These are phyloP conservation scores for Wickerhamomyces sp. DNA, from an alignment of 1,139 yeast genomes.

Conservation along the genomic window DNA sequence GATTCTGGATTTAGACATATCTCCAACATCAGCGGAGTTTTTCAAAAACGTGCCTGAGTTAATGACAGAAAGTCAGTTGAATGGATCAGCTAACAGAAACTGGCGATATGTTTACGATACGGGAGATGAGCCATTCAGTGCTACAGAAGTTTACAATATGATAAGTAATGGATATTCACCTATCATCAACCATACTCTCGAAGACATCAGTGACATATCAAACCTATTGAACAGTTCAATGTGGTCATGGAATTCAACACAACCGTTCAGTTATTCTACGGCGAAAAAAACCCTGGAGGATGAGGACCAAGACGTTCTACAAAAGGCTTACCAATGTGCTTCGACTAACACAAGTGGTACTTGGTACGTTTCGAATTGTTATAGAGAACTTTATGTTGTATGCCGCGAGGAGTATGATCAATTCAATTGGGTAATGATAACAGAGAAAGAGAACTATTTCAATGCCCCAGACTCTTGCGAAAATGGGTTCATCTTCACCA, in stretches of 20 bases:
- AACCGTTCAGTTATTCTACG: conserved; percentile 36
- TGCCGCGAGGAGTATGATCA: conserved; percentile 46
- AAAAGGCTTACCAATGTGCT: conserved; percentile 60
- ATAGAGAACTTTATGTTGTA: conserved; percentile 43
- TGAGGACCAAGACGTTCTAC: conserved; percentile 14
- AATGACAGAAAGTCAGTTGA: conserved; percentile 15
- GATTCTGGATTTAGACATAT: conserved; percentile 14
- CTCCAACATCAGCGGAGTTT: conserved; percentile 7
- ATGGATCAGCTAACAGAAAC: conserved; percentile 10
- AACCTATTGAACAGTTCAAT: conserved; percentile 33
- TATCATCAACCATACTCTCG: conserved; percentile 41
- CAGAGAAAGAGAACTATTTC: conserved; percentile 43
- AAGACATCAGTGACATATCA: conserved; percentile 26
- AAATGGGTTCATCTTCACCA: conserved; percentile 42
- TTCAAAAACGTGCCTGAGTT: conserved; percentile 17
- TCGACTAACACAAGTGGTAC: conserved; percentile 38
- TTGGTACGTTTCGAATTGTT: conserved; percentile 66
- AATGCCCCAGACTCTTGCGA: conserved; percentile 41
- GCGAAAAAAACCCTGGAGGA: conserved; percentile 15
- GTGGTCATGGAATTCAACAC: conserved; percentile 71
- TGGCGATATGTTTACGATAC: conserved; percentile 41
- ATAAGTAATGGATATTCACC: conserved; percentile 59
- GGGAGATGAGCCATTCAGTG: conserved; percentile 30
- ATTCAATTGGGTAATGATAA: conserved; percentile 45
- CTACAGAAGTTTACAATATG: conserved; percentile 30